phyloP scores from a whole-genome alignment of 1,284 basidiomycete genomes.

The Sanghuangporus baumii region DNA sequence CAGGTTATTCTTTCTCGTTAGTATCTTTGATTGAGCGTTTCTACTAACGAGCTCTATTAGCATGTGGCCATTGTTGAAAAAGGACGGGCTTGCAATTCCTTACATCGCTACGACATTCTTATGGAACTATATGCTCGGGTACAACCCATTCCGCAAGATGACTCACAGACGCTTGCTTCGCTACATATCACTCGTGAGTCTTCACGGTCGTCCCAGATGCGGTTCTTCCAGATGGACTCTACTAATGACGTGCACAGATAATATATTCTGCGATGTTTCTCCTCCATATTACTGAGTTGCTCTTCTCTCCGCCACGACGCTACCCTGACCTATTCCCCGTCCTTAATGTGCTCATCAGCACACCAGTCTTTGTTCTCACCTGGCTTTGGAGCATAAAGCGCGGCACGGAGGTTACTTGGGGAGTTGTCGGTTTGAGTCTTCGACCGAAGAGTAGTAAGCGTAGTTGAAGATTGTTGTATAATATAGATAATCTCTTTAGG shows the following conservation, averaged over 20 bases:
- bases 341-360: constrained; percentile 79
- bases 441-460: not conserved
- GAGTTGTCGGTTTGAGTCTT: constrained; percentile 22
- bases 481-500: not conserved
- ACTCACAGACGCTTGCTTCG: constrained; percentile 42
- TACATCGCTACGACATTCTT: constrained; percentile 61
- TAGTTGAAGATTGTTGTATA: not conserved
- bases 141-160: constrained; percentile 50
- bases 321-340: constrained; percentile 87
- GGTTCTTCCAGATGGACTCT: not conserved
- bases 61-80: constrained; percentile 85
- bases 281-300: constrained; percentile 62
- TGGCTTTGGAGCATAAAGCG: constrained; percentile 79
- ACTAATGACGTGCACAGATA: constrained; percentile 37
- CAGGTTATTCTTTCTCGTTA: constrained; percentile 44
- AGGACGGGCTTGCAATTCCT: constrained; percentile 74
- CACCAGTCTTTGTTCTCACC: constrained; percentile 67
- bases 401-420: constrained; percentile 63
- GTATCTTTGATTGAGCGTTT: not conserved
- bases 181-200: constrained; percentile 53
- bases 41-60: constrained; percentile 35
- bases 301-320: constrained; percentile 57
- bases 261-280: constrained; percentile 46
- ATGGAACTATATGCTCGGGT: constrained; percentile 84
- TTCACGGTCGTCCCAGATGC: not conserved